Conservation (phyloP, 495 filamentous ascomycete species). For the Lineolata rhizophorae region DNA sequence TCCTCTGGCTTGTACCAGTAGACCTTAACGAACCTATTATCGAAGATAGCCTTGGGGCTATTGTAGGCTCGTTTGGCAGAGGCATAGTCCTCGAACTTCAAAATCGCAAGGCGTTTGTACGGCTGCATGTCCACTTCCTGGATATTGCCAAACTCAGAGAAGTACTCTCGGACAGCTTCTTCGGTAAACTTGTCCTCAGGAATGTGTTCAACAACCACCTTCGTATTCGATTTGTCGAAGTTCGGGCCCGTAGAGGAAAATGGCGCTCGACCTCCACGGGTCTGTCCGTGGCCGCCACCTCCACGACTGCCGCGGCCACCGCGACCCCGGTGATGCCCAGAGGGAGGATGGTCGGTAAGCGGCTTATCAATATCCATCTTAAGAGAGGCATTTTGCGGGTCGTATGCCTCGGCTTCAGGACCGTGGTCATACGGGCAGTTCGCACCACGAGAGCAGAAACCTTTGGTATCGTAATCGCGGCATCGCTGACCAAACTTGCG, state of each 20-base stretch:
- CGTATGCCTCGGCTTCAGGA: conserved; percentile 47
- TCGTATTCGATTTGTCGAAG: conserved; percentile 48
- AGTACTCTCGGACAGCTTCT: conserved; percentile 52
- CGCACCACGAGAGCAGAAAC: conserved; percentile 58
- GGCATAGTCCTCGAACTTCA: conserved; percentile 55
- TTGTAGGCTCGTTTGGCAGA: conserved; percentile 65
- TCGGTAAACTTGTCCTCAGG: conserved; percentile 72
- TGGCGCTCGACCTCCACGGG: conserved; percentile 33
- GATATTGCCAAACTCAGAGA: conserved; percentile 65
- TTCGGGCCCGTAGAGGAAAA: conserved; percentile 61
- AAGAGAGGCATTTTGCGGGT: conserved; percentile 44
- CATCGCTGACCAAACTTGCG: conserved; percentile 37
- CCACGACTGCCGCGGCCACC: conserved; percentile 24
- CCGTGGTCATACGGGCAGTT: conserved; percentile 72
- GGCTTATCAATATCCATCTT: conserved; percentile 13
- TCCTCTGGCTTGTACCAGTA: conserved; percentile 60
- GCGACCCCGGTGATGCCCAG: conserved; percentile 16
- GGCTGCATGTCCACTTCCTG: conserved; percentile 49
- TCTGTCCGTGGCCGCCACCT: conserved; percentile 23
- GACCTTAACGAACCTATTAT: conserved; percentile 94
- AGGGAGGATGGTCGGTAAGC: conserved; percentile 5
- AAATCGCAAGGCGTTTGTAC: conserved; percentile 55
- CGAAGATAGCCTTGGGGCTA: conserved; percentile 86
- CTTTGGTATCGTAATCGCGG: conserved; percentile 72
- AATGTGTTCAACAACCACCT: conserved; percentile 82